phyloP scores from a whole-genome alignment of 805 yeast species.

The Starmera pachycereana region DNA sequence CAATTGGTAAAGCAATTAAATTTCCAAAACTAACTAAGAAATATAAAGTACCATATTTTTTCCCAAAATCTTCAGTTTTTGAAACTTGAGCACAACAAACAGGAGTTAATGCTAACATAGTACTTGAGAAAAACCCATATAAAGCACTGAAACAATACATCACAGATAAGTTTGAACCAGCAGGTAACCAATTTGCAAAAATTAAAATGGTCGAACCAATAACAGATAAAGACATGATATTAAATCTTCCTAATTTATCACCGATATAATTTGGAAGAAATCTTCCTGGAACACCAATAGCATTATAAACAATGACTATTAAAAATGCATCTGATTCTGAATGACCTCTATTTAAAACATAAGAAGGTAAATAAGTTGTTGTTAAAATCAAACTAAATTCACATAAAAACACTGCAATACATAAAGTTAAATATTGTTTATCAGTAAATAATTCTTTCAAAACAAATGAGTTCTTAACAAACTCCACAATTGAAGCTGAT shows the following conservation, averaged over 20 bases:
- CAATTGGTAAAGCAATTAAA: constrained; percentile 37
- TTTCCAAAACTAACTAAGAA: constrained; percentile 36
- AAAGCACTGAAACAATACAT: constrained; percentile 42
- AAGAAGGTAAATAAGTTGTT: constrained; percentile 46
- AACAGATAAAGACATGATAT: constrained; percentile 42
- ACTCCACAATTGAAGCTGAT: neutral
- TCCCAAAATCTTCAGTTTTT: constrained; percentile 56
- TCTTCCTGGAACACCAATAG: constrained; percentile 42
- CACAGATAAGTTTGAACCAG: constrained; percentile 33
- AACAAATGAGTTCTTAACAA: constrained; percentile 4
- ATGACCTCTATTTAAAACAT: constrained; percentile 41
- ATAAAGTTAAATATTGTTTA: constrained; percentile 1
- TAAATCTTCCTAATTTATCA: constrained; percentile 45
- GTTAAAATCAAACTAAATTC: constrained; percentile 45
- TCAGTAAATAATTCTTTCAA: constrained; percentile 9
- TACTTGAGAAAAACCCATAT: constrained; percentile 52
- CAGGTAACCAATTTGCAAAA: constrained; percentile 58
- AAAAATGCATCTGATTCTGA: constrained; percentile 29
- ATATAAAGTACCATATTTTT: constrained; percentile 57
- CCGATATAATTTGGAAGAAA: constrained; percentile 44
- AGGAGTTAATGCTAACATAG: constrained; percentile 56
- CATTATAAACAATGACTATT: constrained; percentile 28
- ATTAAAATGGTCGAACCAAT: constrained; percentile 34
- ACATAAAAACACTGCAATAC: constrained; percentile 12
- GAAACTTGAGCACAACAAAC: constrained; percentile 60